Evolutionary conservation across 2,329 filamentous ascomycete species (phyloP).

Genomic region (Pseudomassariella vexata): DNA sequence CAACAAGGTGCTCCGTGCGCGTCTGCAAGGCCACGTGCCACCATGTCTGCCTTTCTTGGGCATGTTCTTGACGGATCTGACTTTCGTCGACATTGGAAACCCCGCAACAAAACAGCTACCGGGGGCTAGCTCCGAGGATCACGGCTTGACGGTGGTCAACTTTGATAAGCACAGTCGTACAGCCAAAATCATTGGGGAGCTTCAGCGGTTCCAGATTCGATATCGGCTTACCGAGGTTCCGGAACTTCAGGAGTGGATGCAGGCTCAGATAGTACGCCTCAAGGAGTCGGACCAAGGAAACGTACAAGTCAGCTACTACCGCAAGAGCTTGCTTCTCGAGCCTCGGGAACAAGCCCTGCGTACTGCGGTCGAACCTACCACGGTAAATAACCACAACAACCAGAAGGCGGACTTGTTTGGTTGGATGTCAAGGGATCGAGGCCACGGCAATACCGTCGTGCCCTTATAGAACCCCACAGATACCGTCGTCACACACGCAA

Average conservation of each 20-base stretch:
- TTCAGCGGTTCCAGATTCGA: slow-evolving; percentile 93
- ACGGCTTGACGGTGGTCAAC: slow-evolving; percentile 79
- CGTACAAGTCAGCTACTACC: slow-evolving; percentile 62
- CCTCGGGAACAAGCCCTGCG: slow-evolving; percentile 51
- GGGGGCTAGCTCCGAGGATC: slow-evolving; percentile 46
- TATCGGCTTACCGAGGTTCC: slow-evolving; percentile 78
- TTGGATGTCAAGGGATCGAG: slow-evolving; percentile 45
- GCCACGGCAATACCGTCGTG: slow-evolving; percentile 13
- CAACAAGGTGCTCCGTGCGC: slow-evolving; percentile 77
- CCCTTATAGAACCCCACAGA: slow-evolving; percentile 1
- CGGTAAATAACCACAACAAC: slow-evolving; percentile 16
- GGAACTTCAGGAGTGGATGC: slow-evolving; percentile 91
- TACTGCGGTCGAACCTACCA: slow-evolving; percentile 25
- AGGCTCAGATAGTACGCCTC: slow-evolving; percentile 72
- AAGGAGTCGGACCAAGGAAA: slow-evolving; percentile 53
- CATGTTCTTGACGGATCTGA: slow-evolving; percentile 93
- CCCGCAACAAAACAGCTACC: slow-evolving; percentile 74
- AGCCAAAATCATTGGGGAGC: slow-evolving; percentile 89
- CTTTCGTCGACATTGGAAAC: slow-evolving; percentile 93
- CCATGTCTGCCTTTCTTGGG: slow-evolving; percentile 94
- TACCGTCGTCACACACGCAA: too few species aligned
- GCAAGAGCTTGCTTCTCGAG: slow-evolving; percentile 79
- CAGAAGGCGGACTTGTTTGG: slow-evolving; percentile 38
- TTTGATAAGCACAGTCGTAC: slow-evolving; percentile 96
- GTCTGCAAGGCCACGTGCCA: slow-evolving; percentile 78